These are phyloP conservation scores for Thozetella sp. DNA, from an alignment of 495 filamentous ascomycete species.

Conservation along the genomic window DNA sequence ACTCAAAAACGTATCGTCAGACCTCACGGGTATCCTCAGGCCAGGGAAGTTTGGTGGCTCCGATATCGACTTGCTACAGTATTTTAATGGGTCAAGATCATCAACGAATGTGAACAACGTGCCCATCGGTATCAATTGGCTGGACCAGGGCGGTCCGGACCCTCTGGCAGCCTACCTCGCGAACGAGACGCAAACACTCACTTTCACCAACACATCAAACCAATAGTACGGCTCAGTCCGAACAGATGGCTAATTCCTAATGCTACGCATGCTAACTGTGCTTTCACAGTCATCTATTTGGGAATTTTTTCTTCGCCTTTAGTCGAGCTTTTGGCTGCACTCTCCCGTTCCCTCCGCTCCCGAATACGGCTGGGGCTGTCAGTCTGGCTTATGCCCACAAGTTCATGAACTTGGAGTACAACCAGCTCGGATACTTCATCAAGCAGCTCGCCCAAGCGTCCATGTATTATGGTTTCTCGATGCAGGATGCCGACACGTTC, in stretches of 20 bases:
- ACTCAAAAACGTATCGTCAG: slow-evolving; percentile 27
- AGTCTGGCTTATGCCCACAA: slow-evolving; percentile 17
- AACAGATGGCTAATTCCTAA: not conserved
- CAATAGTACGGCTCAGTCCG: slow-evolving; percentile 12
- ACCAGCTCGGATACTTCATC: slow-evolving; percentile 20
- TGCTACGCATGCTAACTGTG: not conserved
- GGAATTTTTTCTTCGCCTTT: slow-evolving; percentile 15
- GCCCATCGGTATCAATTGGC: slow-evolving; percentile 18
- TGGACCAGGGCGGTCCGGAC: slow-evolving; percentile 14
- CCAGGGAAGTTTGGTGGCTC: slow-evolving; percentile 35
- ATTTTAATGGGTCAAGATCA: slow-evolving; percentile 44
- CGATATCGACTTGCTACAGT: slow-evolving; percentile 44
- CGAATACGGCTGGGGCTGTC: slow-evolving; percentile 6
- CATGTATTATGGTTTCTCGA: slow-evolving; percentile 16
- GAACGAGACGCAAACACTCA: slow-evolving; percentile 6
- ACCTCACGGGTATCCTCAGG: slow-evolving; percentile 43
- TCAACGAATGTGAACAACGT: slow-evolving; percentile 38
- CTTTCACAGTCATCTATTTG: slow-evolving; percentile 13
- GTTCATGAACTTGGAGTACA: slow-evolving; percentile 22
- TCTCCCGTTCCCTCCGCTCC: slow-evolving; percentile 5
- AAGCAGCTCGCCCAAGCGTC: slow-evolving; percentile 11
- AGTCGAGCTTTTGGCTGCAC: slow-evolving; percentile 18
- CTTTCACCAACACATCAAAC: slow-evolving; percentile 11
- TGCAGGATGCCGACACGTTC: slow-evolving; percentile 14
- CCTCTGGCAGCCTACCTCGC: slow-evolving; percentile 13